Evolutionary conservation across 2,329 filamentous ascomycete genomes (phyloP).

Genomic region (Pezicula carpinea): DNA sequence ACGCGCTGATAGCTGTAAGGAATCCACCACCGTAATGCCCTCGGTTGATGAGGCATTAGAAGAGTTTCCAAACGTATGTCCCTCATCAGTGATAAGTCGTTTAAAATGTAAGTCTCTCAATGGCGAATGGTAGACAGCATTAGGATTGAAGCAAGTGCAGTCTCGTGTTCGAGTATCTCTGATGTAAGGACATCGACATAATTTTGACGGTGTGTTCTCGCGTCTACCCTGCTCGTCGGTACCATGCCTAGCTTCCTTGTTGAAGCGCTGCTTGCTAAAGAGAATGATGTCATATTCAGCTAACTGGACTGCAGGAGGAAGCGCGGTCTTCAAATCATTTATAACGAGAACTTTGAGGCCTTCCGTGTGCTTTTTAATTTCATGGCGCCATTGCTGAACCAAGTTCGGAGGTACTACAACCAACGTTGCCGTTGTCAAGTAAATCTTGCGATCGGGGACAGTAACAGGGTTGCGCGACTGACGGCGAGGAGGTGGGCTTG

Average conservation of each 20-base stretch:
- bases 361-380: slow-evolving; percentile 73
- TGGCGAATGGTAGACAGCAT: slow-evolving; percentile 50
- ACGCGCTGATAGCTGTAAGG: slow-evolving; percentile 61
- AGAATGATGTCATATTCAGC: slow-evolving; percentile 70
- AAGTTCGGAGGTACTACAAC: slow-evolving; percentile 81
- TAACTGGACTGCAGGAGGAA: slow-evolving; percentile 57
- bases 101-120: slow-evolving; percentile 76
- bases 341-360: slow-evolving; percentile 63
- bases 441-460: slow-evolving; percentile 45
- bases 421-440: slow-evolving; percentile 65
- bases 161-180: slow-evolving; percentile 36
- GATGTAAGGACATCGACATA: slow-evolving; percentile 25
- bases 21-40: slow-evolving; percentile 46
- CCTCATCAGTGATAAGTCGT: slow-evolving; percentile 87
- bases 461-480: slow-evolving; percentile 33
- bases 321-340: slow-evolving; percentile 40
- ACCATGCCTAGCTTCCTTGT: slow-evolving; percentile 55
- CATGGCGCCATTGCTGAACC: slow-evolving; percentile 75
- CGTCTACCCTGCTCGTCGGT: slow-evolving; percentile 39
- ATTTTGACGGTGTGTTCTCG: not conserved
- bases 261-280: slow-evolving; percentile 70
- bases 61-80: slow-evolving; percentile 74
- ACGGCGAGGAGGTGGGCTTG: slow-evolving; percentile 37
- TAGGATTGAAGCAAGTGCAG: slow-evolving; percentile 36
- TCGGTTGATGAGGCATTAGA: slow-evolving; percentile 50